Percentiles rank a stretch among this genome's conserved stretches.
Evolutionary conservation across 1,284 basidiomycete species (phyloP).

Genomic region (Inonotus hispidus): DNA sequence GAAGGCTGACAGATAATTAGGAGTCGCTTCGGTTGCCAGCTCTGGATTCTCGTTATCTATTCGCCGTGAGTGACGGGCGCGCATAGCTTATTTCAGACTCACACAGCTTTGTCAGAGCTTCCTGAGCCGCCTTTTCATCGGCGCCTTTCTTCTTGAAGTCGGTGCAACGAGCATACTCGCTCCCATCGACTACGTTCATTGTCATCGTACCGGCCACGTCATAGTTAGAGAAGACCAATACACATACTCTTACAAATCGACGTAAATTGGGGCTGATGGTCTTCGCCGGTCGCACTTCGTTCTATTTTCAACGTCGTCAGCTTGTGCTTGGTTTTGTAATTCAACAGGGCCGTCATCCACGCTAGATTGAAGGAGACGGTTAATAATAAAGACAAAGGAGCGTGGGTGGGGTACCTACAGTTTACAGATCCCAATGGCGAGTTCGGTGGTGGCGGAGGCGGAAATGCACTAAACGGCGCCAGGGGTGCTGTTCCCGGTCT

Average conservation of each 20-base stretch:
- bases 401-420: neutral
- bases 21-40: neutral
- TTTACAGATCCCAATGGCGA: neutral
- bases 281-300: neutral
- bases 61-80: neutral
- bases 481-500: neutral
- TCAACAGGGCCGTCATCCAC: constrained; percentile 3
- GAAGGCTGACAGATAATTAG: constrained; percentile 3
- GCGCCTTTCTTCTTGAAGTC: constrained; percentile 5
- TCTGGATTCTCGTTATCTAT: constrained; percentile 1
- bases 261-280: neutral
- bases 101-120: neutral
- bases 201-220: neutral
- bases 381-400: neutral
- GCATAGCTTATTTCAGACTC: neutral
- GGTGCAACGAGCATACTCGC: neutral
- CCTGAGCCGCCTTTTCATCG: constrained; percentile 3
- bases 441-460: neutral
- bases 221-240: neutral
- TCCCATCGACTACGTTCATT: constrained; percentile 2
- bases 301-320: neutral
- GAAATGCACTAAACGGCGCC: neutral
- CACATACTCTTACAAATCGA: constrained; percentile 1
- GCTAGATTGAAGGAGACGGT: neutral
- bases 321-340: neutral